phyloP scores from a whole-genome alignment of 352 stramenopile genomes.

The Phytophthora pistaciae region DNA sequence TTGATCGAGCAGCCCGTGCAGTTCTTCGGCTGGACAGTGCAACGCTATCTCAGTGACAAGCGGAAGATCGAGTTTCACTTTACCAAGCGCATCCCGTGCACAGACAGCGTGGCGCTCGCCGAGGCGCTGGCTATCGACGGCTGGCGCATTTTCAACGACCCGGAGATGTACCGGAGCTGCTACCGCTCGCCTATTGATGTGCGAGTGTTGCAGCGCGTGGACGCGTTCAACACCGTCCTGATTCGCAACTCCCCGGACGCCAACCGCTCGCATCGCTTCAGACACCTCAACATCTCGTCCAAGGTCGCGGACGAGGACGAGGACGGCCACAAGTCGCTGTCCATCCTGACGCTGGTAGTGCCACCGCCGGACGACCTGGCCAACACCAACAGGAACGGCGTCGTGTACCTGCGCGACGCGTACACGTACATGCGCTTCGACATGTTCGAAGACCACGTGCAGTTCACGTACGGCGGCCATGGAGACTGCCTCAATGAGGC shows the following conservation, averaged over 20 bases:
- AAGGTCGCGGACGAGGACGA: conserved; percentile 43
- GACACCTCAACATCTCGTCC: conserved; percentile 49
- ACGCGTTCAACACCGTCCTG: conserved; percentile 44
- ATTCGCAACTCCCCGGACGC: conserved; percentile 50
- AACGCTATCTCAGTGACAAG: conserved; percentile 36
- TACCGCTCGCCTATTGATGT: conserved; percentile 50
- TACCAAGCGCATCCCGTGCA: conserved; percentile 36
- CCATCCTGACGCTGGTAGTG: conserved; percentile 44
- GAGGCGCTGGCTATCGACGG: conserved; percentile 34
- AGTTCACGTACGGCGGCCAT: conserved; percentile 53
- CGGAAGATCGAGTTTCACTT: conserved; percentile 55
- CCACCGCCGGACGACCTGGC: conserved; percentile 34
- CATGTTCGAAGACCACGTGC: conserved; percentile 42
- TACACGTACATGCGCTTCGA: conserved; percentile 61
- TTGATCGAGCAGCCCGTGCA: conserved; percentile 22
- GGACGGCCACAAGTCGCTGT: conserved; percentile 32
- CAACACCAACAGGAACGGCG: conserved; percentile 36
- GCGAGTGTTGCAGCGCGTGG: conserved; percentile 49
- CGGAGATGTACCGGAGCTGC: conserved; percentile 41
- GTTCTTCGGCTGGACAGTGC: conserved; percentile 56
- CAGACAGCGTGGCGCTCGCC: conserved; percentile 29
- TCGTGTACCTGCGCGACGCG: conserved; percentile 48
- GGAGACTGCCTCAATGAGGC: conserved; percentile 45
- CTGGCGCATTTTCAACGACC: conserved; percentile 50
- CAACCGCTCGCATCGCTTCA: conserved; percentile 42